Evolutionary conservation across 2,329 filamentous ascomycete species (phyloP), one percentile per base, ranked within the genome.

Genomic region (Hymenoscyphus albidus): DNA sequence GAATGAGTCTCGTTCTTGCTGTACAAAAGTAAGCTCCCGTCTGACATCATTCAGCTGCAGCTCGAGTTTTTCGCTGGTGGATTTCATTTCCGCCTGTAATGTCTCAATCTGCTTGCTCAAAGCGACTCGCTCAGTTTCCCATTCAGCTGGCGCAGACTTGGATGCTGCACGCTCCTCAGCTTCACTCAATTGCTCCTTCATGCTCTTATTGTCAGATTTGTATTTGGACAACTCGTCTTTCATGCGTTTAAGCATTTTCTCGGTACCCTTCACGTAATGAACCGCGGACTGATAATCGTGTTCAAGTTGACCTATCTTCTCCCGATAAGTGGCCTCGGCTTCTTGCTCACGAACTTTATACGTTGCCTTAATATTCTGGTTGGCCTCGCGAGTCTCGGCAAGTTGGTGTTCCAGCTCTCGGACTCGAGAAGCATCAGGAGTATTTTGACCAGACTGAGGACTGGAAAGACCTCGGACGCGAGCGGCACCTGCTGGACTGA

Each of bases 161-260:
- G 74, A 76, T 59, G 80, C 76, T 44, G 79, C 73, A 70, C 77
- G 83, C 70, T 83, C 86, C 76, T 85, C 88, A 62, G 88, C 81
- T 62, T 85, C 82, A 44, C 89, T 84, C n/a, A 97, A 81, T 73
- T 97, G 92, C 58, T 87, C 85, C 77, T 95, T 93, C 51, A 99
- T 82, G 66, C 90, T 90, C 18, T 83, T 81, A 73, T 97, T 97
- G 67, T 95, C 90, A 13, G 87, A 80, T 83, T 98, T 98, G 79
- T 96, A 95, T 64, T 93, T 91, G 62, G 90, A 84, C n/a, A 99
- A 83, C 78, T 99, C 95, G 73, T 97, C 93, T 80, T 98, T 98
- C 83, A 99, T 94, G 77, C 96, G 94, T 78, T 95, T 93, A 59
- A 99, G 85, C 93, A 99, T 97, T 84, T 97, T 98, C 78, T 99